Evolutionary conservation across 2,329 filamentous ascomycete genomes (phyloP), one percentile per base, ranked within the genome.

Genomic region (Calonectria hawksworthii): DNA sequence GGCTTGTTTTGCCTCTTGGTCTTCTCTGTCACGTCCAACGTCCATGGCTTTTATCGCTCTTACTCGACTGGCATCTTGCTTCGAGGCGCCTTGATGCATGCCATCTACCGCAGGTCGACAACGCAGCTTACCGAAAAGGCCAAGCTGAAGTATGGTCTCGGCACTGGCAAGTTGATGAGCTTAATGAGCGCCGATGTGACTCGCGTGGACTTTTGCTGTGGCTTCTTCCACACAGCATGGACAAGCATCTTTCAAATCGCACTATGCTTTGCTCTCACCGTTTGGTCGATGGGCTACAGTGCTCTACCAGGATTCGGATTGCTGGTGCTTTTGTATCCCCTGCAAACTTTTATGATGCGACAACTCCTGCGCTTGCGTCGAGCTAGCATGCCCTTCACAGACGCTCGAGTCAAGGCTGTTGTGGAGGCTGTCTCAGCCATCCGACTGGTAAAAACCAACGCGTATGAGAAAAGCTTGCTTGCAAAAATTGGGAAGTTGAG

Each of bases 161-260:
- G 56, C 6, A 61, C 56, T 1, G 56, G 56, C 10, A 83, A 83
- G 61, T 74, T 83, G 13, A 83, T 82, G 77, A 83, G 81, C 47
- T 67, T 83, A 16, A 83, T 83, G 75, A 83, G 82, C 13, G 82
- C 82, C 3, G 82, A 83, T 18, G 81, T 83, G 18, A 83, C 82
- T 1, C 81, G 82, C 6, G 67, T 83, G 1, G 82, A 83, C 54
- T 83, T 82, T 50, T 82, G 81, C 72, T 83, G 82, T 32, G 80
- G 80, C n/a, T 83, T 77, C 61, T 83, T 83, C 47, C 82, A 83
- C 68, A 76, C 82, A 0, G 75, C 76, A 0, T 83, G 82, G 82
- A 83, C 82, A 0, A 83, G 82, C 56, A 76, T 83, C n/a, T 73
- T 83, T 2, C 82, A 83, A 70, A 79, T 83, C 44, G 32, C 80